Base-by-base conservation (phyloP, 1,284 basidiomycete species). In the Rhodotorula glutinis region DNA sequence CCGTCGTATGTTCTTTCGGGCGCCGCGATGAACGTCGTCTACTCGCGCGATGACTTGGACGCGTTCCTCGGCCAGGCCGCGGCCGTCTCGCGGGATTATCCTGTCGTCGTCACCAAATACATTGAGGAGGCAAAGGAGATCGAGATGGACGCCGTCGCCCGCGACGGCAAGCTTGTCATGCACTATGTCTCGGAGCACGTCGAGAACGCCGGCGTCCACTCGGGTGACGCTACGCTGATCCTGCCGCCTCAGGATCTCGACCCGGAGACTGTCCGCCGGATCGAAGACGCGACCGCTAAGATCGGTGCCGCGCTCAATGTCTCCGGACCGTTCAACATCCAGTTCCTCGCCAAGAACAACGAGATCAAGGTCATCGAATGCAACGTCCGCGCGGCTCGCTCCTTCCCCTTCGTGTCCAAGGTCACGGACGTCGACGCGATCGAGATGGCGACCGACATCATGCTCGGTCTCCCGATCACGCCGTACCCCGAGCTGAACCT, bases 341-440 rank as follows among this genome's bases (percentile, higher is more conserved):
- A 98, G 82, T 97, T 98, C 82, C 97, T 98, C 76, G 94, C 94
- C 66, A 98, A 98, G 85, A 90, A 98, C 82, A 98, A 98, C 82
- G 95, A 98, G 80, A 98, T 98, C 85, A 97, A 98, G 85, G 95
- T 98, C 75, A 98, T 98, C 79, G 95, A 98, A 80, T 98, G 95
- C 82, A 98, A 98, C 80, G 84, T 98, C 49, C 92, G 95, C 69
- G 96, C 96, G 4, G 94, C 95, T 38, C 88, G 96, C 67, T 98
- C 95, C 1, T 98, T 97, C 87, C 95, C 96, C 62, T 98, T 98
- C 83, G 95, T 98, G 53, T 95, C 92, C 47, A 98, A 98, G 82
- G 94, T 97, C 68, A 97, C 95, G 10, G 93, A 93, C 44, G 85
- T 97, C 74, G 94, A 98, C 77, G 94, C 94, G 5, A 97, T 98